Percentiles rank a stretch among this genome's conserved stretches.
phyloP scores from a whole-genome alignment of 768 basidiomycete species.

The Auriscalpium orientale region DNA sequence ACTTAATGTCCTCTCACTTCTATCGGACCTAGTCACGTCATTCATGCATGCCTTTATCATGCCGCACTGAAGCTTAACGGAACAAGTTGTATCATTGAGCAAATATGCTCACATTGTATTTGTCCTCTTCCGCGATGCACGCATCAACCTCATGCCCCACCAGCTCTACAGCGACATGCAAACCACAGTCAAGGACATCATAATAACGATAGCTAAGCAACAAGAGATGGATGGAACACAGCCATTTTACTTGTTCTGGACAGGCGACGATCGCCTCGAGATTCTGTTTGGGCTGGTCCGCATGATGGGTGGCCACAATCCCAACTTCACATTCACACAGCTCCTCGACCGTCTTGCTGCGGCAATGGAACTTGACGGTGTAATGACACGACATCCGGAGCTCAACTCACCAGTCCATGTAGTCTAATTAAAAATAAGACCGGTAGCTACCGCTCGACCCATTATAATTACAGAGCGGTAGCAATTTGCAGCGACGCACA shows the following conservation, averaged over 20 bases:
- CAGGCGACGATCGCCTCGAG: constrained; percentile 13
- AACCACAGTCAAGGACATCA: constrained; percentile 14
- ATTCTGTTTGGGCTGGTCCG: constrained; percentile 7
- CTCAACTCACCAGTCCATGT: no score
- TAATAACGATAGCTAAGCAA: constrained; percentile 17
- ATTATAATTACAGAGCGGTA: no score
- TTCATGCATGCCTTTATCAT: background rate
- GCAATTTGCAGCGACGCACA: no score
- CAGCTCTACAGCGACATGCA: constrained; percentile 14
- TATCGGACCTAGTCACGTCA: background rate
- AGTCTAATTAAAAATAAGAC: no score
- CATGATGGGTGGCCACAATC: constrained; percentile 8
- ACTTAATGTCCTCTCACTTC: background rate
- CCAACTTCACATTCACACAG: constrained; percentile 11
- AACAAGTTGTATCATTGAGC: constrained; percentile 8
- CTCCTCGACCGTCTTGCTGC: constrained; percentile 8
- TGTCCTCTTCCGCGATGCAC: constrained; percentile 1
- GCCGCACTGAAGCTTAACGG: background rate
- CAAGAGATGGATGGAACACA: constrained; percentile 4
- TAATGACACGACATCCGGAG: background rate
- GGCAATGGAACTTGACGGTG: background rate
- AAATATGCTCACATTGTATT: constrained; percentile 11
- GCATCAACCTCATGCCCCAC: constrained; percentile 7
- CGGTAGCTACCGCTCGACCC: no score
- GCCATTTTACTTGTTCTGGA: constrained; percentile 4